phyloP scores from a whole-genome alignment of 352 stramenopile species.

The Phytopythium mirpurense region DNA sequence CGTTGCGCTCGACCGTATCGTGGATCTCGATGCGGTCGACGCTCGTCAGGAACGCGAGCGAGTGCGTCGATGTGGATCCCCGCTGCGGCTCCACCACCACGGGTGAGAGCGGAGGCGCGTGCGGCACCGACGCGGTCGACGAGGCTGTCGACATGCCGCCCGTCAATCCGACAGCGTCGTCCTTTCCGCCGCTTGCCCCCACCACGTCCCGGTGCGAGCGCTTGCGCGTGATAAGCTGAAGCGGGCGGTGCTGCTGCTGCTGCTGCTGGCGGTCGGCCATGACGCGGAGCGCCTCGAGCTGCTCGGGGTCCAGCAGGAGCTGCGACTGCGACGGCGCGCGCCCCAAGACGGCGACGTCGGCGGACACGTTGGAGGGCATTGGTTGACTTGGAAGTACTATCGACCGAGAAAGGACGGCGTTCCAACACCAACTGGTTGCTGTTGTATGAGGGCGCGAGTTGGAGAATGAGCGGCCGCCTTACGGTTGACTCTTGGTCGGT shows the following conservation, averaged over 20 bases:
- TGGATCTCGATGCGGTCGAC: constrained; percentile 54
- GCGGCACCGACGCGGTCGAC: constrained; percentile 1
- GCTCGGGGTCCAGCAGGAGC: constrained; percentile 1
- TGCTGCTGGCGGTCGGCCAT: constrained; percentile 17
- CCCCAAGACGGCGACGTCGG: neutral
- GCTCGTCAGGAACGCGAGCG: constrained; percentile 40
- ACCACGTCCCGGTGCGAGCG: constrained; percentile 1
- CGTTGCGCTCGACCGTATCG: constrained; percentile 29
- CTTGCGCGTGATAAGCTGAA: constrained; percentile 20
- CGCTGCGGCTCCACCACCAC: constrained; percentile 35
- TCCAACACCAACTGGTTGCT: too few relatives aligned
- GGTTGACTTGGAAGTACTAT: neutral
- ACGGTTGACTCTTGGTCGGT: neutral
- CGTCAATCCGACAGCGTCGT: neutral
- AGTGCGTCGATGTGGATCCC: constrained; percentile 21
- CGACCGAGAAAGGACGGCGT: neutral
- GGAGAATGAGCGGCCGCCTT: neutral
- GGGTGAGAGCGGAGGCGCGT: constrained; percentile 29
- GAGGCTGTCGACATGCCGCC: neutral
- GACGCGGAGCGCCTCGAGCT: constrained; percentile 10
- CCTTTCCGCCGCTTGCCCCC: neutral
- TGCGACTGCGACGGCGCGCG: constrained; percentile 10
- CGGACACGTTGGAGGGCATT: neutral
- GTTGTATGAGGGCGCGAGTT: neutral
- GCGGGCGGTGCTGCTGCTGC: constrained; percentile 16